These are phyloP conservation scores for Arthrobotrys sinensis DNA, from an alignment of 2,329 filamentous ascomycete species.

Conservation along the genomic window DNA sequence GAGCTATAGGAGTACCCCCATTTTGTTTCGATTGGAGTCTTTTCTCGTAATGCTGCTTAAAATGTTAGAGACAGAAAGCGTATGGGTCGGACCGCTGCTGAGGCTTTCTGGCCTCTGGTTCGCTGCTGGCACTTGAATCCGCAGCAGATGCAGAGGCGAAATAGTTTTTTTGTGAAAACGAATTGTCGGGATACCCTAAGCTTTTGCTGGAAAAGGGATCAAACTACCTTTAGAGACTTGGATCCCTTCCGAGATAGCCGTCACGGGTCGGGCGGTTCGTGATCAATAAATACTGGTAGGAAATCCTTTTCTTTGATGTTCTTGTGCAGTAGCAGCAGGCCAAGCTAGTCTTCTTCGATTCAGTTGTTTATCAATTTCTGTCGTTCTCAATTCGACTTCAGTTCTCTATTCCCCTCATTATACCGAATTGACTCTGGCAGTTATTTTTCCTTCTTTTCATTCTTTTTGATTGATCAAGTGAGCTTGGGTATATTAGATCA, in stretches of 20 bases:
- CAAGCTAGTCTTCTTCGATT: conserved; percentile 59
- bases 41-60: conserved; percentile 45
- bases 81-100: conserved; percentile 34
- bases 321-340: conserved; percentile 19
- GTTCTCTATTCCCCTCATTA: conserved; percentile 15
- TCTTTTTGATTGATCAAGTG: conserved; percentile 13
- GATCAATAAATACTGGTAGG: conserved; percentile 55
- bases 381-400: conserved; percentile 32
- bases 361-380: conserved; percentile 13
- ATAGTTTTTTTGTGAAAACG: neutral
- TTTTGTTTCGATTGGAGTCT: conserved; percentile 45
- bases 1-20: conserved; percentile 41
- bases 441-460: conserved; percentile 27
- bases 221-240: conserved; percentile 27
- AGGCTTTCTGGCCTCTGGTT: conserved; percentile 30
- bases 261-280: conserved; percentile 30
- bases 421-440: conserved; percentile 47
- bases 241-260: conserved; percentile 22
- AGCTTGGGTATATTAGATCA: conserved; percentile 12
- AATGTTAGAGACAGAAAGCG: conserved; percentile 40
- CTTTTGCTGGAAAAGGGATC: conserved; percentile 21
- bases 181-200: conserved; percentile 7
- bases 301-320: conserved; percentile 13
- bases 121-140: conserved; percentile 49
- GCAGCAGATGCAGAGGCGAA: conserved; percentile 19